Percentiles rank a stretch among this genome's conserved stretches.
Evolutionary conservation across 2,329 filamentous ascomycete genomes (phyloP).

Genomic region (Huntiella decipiens): DNA sequence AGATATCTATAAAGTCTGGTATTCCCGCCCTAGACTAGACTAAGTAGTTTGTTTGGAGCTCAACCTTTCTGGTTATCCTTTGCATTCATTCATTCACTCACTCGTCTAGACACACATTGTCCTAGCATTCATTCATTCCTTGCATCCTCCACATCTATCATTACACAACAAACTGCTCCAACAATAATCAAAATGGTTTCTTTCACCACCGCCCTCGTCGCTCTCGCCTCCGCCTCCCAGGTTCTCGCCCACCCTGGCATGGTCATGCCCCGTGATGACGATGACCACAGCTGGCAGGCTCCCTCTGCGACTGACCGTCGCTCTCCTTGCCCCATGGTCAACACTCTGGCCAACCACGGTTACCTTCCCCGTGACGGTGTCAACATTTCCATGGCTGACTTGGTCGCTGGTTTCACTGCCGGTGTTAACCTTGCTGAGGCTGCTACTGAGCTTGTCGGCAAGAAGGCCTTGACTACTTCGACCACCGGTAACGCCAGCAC

Average conservation of each 20-base stretch:
- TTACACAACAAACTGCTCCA: neutral
- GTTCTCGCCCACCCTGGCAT: slow-evolving; percentile 7
- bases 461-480: slow-evolving; percentile 13
- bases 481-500: slow-evolving; percentile 16
- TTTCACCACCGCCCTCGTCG: slow-evolving; percentile 4
- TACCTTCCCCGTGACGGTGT: slow-evolving; percentile 13
- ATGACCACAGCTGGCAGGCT: slow-evolving; percentile 11
- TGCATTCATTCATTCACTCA: slow-evolving; percentile 1
- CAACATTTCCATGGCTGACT: slow-evolving; percentile 12
- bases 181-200: slow-evolving; percentile 4
- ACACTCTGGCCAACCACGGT: slow-evolving; percentile 14
- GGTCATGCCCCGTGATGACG: neutral
- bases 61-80: slow-evolving; percentile 6
- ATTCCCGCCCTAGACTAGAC: too few relatives aligned
- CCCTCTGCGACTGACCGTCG: slow-evolving; percentile 10
- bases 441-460: slow-evolving; percentile 11
- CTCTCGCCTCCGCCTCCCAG: slow-evolving; percentile 5
- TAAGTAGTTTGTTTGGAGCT: neutral
- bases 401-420: slow-evolving; percentile 11
- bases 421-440: slow-evolving; percentile 12
- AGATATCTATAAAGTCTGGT: too few relatives aligned
- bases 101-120: neutral
- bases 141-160: neutral
- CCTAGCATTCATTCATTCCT: slow-evolving; percentile 3
- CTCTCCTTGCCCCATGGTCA: slow-evolving; percentile 14